Conservation (phyloP, 1,284 basidiomycete species). For the Vanrija sp. region DNA sequence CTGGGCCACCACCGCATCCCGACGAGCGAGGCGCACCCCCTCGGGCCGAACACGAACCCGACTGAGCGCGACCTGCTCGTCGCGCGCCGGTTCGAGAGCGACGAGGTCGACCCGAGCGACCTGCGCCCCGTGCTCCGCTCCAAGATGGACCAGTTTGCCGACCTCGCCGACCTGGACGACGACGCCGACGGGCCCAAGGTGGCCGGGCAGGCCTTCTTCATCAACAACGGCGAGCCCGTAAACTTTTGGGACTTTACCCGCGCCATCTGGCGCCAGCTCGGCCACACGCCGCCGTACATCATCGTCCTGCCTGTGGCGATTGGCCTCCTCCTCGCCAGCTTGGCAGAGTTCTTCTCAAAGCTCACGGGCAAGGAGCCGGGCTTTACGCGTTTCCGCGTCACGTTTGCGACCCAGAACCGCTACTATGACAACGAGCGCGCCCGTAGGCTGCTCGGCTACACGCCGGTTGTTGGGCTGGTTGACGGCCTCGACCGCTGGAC, state of each 20-base stretch:
- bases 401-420: conserved; percentile 61
- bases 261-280: conserved; percentile 73
- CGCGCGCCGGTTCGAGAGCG: conserved; percentile 58
- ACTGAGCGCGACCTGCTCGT: conserved; percentile 57
- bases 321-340: conserved; percentile 66
- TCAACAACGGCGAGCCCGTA: conserved; percentile 94
- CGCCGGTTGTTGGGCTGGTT: conserved; percentile 81
- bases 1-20: conserved; percentile 63
- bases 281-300: conserved; percentile 57
- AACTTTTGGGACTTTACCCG: conserved; percentile 96
- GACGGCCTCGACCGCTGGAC: conserved; percentile 70
- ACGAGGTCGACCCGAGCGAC: conserved; percentile 47
- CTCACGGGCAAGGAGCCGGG: conserved; percentile 75
- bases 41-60: conserved; percentile 69
- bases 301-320: conserved; percentile 62
- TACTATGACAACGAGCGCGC: conserved; percentile 98
- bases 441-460: conserved; percentile 83
- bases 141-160: conserved; percentile 55
- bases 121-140: conserved; percentile 61
- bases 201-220: conserved; percentile 92
- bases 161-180: conserved; percentile 41
- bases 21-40: conserved; percentile 68
- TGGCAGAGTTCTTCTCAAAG: conserved; percentile 72
- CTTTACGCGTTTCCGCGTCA: conserved; percentile 84
- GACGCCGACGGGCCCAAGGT: conserved; percentile 52